These are phyloP conservation scores for Curvularia eragrostidis DNA, from an alignment of 2,329 filamentous ascomycete genomes.

Conservation along the genomic window DNA sequence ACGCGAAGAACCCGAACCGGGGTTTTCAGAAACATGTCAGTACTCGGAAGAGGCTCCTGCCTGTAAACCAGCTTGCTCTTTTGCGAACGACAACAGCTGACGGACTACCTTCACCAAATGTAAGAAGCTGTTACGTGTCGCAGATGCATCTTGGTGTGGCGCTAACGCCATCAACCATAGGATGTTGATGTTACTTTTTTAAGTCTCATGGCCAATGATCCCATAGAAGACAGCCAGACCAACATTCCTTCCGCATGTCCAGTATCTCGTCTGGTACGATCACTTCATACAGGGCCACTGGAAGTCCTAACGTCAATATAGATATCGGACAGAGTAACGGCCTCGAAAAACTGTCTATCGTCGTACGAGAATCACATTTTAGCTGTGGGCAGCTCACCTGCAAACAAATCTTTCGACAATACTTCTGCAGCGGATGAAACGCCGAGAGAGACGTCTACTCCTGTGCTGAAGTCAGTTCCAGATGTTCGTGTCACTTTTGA, in stretches of 20 bases:
- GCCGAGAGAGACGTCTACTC: not conserved
- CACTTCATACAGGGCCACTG: not conserved
- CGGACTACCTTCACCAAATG: slow-evolving; percentile 35
- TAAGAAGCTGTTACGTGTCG: slow-evolving; percentile 23
- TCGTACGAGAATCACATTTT: not conserved
- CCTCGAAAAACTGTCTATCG: not conserved
- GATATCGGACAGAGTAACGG: not conserved
- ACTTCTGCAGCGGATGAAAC: not conserved
- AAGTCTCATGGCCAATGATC: slow-evolving; percentile 23
- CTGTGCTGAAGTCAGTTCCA: not conserved
- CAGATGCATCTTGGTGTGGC: not conserved
- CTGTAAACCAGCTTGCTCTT: slow-evolving; percentile 37
- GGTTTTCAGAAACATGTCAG: not conserved
- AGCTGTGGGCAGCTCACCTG: not conserved
- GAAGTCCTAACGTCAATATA: slow-evolving; percentile 4
- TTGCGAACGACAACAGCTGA: slow-evolving; percentile 37
- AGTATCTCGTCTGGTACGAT: not conserved
- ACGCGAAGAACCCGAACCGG: not conserved
- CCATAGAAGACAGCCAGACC: slow-evolving; percentile 38
- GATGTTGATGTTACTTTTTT: slow-evolving; percentile 13
- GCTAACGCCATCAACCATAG: slow-evolving; percentile 25
- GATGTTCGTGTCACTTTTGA: slow-evolving; percentile 13
- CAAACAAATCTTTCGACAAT: not conserved
- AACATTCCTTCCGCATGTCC: not conserved
- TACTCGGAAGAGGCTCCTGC: slow-evolving; percentile 30